These are phyloP conservation scores for Brachypodium distachyon DNA, from an alignment of 202 grass and related monocot genomes.

Conservation along the genomic window DNA sequence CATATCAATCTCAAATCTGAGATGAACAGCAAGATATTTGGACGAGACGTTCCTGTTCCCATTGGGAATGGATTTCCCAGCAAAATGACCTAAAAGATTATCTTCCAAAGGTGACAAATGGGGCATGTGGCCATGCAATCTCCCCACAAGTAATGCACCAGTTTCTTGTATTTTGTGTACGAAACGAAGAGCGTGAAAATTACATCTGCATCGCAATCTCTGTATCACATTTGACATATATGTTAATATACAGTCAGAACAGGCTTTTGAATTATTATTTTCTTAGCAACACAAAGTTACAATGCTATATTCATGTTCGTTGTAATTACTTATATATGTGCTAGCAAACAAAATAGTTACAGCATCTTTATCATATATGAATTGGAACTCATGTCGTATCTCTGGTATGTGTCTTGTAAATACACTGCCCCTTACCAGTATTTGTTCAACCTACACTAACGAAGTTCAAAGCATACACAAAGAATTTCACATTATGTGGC, in stretches of 20 bases:
- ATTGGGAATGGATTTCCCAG: constrained; percentile 20
- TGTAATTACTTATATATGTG: not conserved
- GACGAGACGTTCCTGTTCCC: constrained; percentile 27
- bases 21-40: constrained; percentile 88
- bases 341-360: not conserved
- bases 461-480: not conserved
- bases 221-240: constrained; percentile 23
- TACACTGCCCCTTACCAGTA: not conserved
- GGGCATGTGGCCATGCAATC: constrained; percentile 53
- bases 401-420: not conserved
- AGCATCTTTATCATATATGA: not conserved
- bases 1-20: constrained; percentile 99
- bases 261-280: not conserved
- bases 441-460: not conserved
- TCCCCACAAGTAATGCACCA: constrained; percentile 74
- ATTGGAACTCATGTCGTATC: not conserved
- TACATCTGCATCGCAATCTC: constrained; percentile 94
- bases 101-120: constrained; percentile 37
- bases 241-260: constrained; percentile 11
- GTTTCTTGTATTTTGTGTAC: constrained; percentile 80
- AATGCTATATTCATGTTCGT: not conserved
- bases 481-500: not conserved
- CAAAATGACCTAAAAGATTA: constrained; percentile 76
- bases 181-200: constrained; percentile 92
- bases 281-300: not conserved